Evolutionary conservation across 2,329 filamentous ascomycete genomes (phyloP).

Genomic region (Mollisia scopiformis): DNA sequence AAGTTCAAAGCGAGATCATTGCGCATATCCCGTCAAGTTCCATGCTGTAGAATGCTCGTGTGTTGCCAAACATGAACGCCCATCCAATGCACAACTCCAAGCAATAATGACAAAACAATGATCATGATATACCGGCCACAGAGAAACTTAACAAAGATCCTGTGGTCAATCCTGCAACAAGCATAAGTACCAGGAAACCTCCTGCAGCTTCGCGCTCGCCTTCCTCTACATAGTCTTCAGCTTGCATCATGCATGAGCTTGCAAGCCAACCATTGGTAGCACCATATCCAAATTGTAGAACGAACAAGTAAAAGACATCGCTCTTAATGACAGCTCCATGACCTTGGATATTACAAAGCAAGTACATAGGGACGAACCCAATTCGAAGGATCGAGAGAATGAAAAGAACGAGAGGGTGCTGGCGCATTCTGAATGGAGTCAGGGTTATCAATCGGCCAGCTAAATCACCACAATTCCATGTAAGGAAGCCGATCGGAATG

Average conservation of each 20-base stretch:
- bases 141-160: constrained; percentile 93
- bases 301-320: constrained; percentile 83
- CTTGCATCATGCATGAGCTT: constrained; percentile 89
- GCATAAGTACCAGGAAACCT: constrained; percentile 89
- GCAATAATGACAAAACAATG: neutral
- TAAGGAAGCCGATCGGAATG: constrained; percentile 85
- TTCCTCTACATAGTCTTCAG: constrained; percentile 77
- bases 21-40: neutral
- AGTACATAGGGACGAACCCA: constrained; percentile 80
- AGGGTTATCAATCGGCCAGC: constrained; percentile 71
- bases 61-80: neutral
- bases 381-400: constrained; percentile 65
- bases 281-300: constrained; percentile 85
- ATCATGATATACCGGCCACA: constrained; percentile 45
- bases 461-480: constrained; percentile 93
- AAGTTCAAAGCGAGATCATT: neutral
- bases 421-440: constrained; percentile 58
- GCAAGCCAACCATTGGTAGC: constrained; percentile 85
- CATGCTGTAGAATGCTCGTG: neutral
- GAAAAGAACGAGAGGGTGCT: constrained; percentile 70
- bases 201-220: constrained; percentile 87
- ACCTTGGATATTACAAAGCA: constrained; percentile 85
- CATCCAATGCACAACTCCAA: constrained; percentile 3
- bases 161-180: constrained; percentile 80
- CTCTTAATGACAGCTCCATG: constrained; percentile 74